phyloP scores from a whole-genome alignment of 345 rosid genomes.

The Melaleuca alternifolia region DNA sequence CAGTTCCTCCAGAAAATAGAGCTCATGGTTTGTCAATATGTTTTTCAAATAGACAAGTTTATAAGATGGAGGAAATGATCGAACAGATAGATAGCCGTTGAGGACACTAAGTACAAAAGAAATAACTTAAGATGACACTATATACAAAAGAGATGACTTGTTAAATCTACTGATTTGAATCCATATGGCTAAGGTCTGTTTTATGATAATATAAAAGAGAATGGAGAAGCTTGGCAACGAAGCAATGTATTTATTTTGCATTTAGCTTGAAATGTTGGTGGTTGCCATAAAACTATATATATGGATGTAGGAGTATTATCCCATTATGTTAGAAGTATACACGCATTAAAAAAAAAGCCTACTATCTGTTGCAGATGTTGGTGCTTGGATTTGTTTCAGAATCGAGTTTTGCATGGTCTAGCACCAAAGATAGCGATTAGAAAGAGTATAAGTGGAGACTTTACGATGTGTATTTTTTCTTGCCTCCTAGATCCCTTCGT shows the following conservation, averaged over 20 bases:
- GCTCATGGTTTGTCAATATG: neutral
- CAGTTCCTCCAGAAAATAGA: neutral
- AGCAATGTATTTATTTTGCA: neutral
- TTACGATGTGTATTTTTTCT: neutral
- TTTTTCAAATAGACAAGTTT: neutral
- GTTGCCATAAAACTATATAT: neutral
- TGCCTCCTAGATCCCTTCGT: neutral
- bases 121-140: neutral
- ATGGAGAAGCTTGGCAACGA: neutral
- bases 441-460: neutral
- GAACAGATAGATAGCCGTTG: neutral
- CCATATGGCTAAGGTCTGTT: neutral
- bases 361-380: neutral
- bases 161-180: neutral
- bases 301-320: neutral
- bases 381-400: neutral
- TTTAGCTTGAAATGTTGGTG: neutral
- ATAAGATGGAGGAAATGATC: neutral
- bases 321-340: neutral
- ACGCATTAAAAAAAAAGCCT: neutral
- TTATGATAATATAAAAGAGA: neutral
- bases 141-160: neutral
- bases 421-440: neutral
- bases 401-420: neutral
- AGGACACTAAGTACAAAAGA: neutral